These are phyloP conservation scores for Endogone sp. DNA, from an alignment of 192 early-diverging fungal species.

Conservation along the genomic window DNA sequence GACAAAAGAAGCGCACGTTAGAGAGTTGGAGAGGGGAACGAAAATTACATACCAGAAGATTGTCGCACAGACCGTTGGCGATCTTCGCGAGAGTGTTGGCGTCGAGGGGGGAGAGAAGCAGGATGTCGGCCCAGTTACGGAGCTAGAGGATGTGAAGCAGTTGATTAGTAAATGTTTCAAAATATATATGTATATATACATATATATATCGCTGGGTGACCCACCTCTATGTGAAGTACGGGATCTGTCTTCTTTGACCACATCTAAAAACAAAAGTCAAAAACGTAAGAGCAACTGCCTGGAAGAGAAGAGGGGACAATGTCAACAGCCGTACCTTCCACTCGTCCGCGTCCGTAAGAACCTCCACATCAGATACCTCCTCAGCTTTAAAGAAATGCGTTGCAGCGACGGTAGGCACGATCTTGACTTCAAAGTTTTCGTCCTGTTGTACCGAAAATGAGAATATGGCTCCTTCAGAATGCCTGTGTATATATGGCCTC, in stretches of 20 bases:
- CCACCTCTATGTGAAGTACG: constrained; percentile 90
- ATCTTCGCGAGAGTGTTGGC: constrained; percentile 93
- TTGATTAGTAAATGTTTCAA: neutral
- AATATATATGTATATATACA: neutral
- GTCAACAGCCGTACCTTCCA: constrained; percentile 69
- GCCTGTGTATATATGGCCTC: no score
- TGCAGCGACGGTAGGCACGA: constrained; percentile 78
- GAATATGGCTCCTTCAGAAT: no score
- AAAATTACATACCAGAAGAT: constrained; percentile 61
- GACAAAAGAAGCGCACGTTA: neutral
- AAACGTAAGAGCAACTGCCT: no score
- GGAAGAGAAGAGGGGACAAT: no score
- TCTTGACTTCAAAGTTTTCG: constrained; percentile 63
- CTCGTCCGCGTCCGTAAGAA: constrained; percentile 84
- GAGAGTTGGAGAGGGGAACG: neutral
- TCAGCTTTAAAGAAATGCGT: constrained; percentile 78
- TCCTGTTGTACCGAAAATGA: constrained; percentile 11
- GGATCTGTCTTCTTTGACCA: constrained; percentile 87
- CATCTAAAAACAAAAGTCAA: constrained; percentile 26
- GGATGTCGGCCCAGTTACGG: constrained; percentile 91
- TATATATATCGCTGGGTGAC: neutral
- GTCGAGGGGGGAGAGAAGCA: constrained; percentile 86
- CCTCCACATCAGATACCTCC: constrained; percentile 42
- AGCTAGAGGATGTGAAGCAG: constrained; percentile 42
- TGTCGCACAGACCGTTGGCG: constrained; percentile 90